Evolutionary conservation across 202 grass and related monocot genomes (phyloP).

Genomic region (Schoenoplectus tabernaemontani): DNA sequence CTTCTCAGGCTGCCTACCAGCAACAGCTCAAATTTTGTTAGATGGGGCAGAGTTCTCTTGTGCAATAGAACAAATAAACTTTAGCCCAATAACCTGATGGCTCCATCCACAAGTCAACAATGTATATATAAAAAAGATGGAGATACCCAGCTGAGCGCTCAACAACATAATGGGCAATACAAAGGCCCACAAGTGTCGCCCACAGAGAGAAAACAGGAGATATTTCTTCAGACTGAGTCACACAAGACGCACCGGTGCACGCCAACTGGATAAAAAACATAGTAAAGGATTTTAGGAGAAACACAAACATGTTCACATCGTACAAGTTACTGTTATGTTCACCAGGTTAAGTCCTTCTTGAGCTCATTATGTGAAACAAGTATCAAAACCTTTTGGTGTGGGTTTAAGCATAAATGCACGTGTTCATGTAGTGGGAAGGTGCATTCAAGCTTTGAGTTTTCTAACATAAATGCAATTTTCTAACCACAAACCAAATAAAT

Average conservation of each 20-base stretch:
- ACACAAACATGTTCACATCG: constrained; percentile 29
- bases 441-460: background rate
- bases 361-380: background rate
- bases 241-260: constrained; percentile 58
- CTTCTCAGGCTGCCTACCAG: constrained; percentile 2
- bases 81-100: background rate
- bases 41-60: background rate
- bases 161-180: constrained; percentile 98
- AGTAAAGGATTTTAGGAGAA: background rate
- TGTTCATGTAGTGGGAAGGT: background rate
- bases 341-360: background rate
- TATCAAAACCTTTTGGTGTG: background rate
- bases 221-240: constrained; percentile 58
- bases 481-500: background rate
- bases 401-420: background rate
- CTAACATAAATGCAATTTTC: background rate
- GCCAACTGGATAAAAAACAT: constrained; percentile 54
- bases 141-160: constrained; percentile 90
- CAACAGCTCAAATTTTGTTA: background rate
- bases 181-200: constrained; percentile 93
- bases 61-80: background rate
- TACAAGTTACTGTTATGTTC: background rate
- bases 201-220: constrained; percentile 92
- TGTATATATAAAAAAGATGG: constrained; percentile 17
- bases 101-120: background rate